Percentiles rank a stretch among this genome's conserved stretches.
Evolutionary conservation across 441 rosid species (phyloP).

Genomic region (Erodium moschatum): DNA sequence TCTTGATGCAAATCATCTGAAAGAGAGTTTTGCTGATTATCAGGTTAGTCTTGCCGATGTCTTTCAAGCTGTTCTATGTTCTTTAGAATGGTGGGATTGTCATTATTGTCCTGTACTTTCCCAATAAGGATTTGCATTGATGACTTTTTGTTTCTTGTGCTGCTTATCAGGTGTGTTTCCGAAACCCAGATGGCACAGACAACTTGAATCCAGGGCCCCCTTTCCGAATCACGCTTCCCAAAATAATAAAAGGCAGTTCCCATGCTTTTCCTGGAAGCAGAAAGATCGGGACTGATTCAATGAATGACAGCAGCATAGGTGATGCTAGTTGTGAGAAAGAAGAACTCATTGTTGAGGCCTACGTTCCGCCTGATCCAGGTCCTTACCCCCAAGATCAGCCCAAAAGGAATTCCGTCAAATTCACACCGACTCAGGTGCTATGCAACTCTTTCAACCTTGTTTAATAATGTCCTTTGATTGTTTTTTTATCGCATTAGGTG

Average conservation of each 20-base stretch:
- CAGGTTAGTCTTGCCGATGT: slow-evolving; percentile 41
- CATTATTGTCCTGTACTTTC: not conserved
- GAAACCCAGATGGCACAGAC: slow-evolving; percentile 59
- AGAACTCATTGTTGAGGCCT: slow-evolving; percentile 77
- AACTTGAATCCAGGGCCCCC: slow-evolving; percentile 68
- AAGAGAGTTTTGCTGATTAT: slow-evolving; percentile 63
- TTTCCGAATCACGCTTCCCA: slow-evolving; percentile 70
- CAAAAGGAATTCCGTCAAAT: slow-evolving; percentile 86
- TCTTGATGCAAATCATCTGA: slow-evolving; percentile 67
- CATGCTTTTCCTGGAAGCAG: slow-evolving; percentile 77
- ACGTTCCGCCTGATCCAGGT: slow-evolving; percentile 89
- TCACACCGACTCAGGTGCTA: slow-evolving; percentile 90
- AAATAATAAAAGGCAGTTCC: slow-evolving; percentile 52
- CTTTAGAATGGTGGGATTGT: slow-evolving; percentile 14
- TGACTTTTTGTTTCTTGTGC: slow-evolving; percentile 15
- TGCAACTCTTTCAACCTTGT: slow-evolving; percentile 17
- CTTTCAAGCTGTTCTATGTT: not conserved
- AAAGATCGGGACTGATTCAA: slow-evolving; percentile 36
- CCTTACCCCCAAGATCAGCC: slow-evolving; percentile 99
- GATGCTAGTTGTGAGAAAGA: slow-evolving; percentile 50
- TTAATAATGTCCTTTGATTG: slow-evolving; percentile 15
- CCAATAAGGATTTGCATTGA: not conserved
- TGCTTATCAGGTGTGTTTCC: slow-evolving; percentile 52
- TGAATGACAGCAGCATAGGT: slow-evolving; percentile 39
- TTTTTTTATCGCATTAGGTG: slow-evolving; percentile 3